Evolutionary conservation across 345 rosid species (phyloP).

Genomic region (Aquilaria malaccensis): DNA sequence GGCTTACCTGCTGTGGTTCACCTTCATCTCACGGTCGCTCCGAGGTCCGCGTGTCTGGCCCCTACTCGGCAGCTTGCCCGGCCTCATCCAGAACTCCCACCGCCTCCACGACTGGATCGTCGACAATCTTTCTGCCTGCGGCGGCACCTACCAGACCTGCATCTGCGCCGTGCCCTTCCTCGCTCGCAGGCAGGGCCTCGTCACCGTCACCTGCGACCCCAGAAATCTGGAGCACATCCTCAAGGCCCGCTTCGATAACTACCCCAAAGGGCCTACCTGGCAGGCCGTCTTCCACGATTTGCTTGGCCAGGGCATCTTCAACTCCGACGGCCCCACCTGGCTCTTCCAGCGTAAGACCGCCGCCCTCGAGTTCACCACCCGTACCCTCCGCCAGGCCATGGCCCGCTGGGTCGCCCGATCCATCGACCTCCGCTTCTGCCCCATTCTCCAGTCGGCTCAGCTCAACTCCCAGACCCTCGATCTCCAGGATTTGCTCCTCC

Average conservation of each 20-base stretch:
- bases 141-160: slow-evolving; percentile 98
- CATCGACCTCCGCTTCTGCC: slow-evolving; percentile 60
- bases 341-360: slow-evolving; percentile 93
- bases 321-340: slow-evolving; percentile 94
- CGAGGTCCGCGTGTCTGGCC: slow-evolving; percentile 96
- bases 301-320: slow-evolving; percentile 88
- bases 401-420: slow-evolving; percentile 89
- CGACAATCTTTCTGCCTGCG: slow-evolving; percentile 85
- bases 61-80: slow-evolving; percentile 86
- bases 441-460: slow-evolving; percentile 60
- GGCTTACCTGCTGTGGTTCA: slow-evolving; percentile 72
- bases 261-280: slow-evolving; percentile 98
- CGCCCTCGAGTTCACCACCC: slow-evolving; percentile 91
- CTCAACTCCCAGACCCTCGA: slow-evolving; percentile 45
- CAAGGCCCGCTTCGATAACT: slow-evolving; percentile 78
- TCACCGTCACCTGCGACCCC: slow-evolving; percentile 96
- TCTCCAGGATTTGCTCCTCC: slow-evolving; percentile 79
- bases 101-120: slow-evolving; percentile 97
- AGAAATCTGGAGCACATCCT: slow-evolving; percentile 80
- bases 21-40: slow-evolving; percentile 72
- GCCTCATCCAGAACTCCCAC: slow-evolving; percentile 76
- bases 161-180: slow-evolving; percentile 82
- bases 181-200: slow-evolving; percentile 82
- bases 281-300: slow-evolving; percentile 92
- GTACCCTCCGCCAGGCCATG: slow-evolving; percentile 98